Evolutionary conservation across 2,329 filamentous ascomycete genomes (phyloP), one percentile per base, ranked within the genome.

Genomic region (Chaetomium strumarium): DNA sequence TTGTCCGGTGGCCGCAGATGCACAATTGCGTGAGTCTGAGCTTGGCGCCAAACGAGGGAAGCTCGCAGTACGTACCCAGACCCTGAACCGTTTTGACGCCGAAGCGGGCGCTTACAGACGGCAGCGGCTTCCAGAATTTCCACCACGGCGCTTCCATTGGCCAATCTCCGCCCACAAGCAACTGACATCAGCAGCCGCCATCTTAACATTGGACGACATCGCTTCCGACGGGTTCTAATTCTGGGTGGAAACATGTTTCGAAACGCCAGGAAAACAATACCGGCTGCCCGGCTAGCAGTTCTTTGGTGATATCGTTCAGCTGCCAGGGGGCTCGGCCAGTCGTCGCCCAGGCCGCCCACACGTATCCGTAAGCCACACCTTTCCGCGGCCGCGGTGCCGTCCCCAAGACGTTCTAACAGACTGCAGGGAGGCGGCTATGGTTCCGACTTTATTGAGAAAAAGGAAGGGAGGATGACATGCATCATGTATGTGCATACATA

Each of bases 11-110:
- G 42, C 38, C 34, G 42, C 36, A 40, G 39, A 39, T 39, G 48
- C 53, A 39, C 39, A 40, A 52, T 49, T 47, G 44, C 40, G 47
- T 41, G 36, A 45, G 19, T 24, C 33, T 29, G 36, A 38, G 31
- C 56, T 47, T 48, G 50, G 46, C 55, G 55, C 55, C 44, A 16
- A 37, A 39, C 33, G 29, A 20, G 13, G 17, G 30, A 20, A 4
- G 29, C 33, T 10, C 17, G 36, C 19, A 13, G 33, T 14, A 48
- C 19, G 43, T 31, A 20, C 39, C 46, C 44, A 51, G 50, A 46
- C 48, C 49, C 53, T 56, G 55, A 53, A 46, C 52, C 31, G 51
- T 33, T 33, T 54, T 51, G 46, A 49, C 58, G 55, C 58, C 49
- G 29, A 29, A 44, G 24, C 53, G 53, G 24, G 50, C 49, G 49